phyloP scores from a whole-genome alignment of 2,329 filamentous ascomycete species.

The Apiospora malaysiana region DNA sequence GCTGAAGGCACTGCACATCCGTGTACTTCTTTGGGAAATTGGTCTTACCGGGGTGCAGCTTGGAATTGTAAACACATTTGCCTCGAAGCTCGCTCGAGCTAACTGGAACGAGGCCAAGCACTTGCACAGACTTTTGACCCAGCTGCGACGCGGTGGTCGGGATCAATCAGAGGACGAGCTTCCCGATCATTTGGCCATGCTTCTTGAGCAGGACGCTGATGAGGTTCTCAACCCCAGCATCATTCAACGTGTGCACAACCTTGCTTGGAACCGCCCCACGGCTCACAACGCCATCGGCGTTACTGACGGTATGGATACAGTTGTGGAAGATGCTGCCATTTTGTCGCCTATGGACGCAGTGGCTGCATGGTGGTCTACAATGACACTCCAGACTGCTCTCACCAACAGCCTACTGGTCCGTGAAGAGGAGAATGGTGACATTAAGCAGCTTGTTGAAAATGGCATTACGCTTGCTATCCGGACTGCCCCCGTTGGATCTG shows the following conservation, averaged over 20 bases:
- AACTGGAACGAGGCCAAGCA: slow-evolving; percentile 84
- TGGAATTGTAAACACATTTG: slow-evolving; percentile 70
- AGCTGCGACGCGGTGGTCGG: slow-evolving; percentile 46
- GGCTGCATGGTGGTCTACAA: slow-evolving; percentile 87
- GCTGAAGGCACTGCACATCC: slow-evolving; percentile 90
- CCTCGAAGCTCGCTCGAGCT: slow-evolving; percentile 73
- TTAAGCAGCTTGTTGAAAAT: slow-evolving; percentile 43
- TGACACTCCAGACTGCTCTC: slow-evolving; percentile 73
- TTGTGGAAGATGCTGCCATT: slow-evolving; percentile 85
- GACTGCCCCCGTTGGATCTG: slow-evolving; percentile 79
- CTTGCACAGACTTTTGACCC: slow-evolving; percentile 58
- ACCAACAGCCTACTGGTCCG: slow-evolving; percentile 64
- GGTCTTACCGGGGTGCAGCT: slow-evolving; percentile 70
- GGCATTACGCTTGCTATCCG: slow-evolving; percentile 72
- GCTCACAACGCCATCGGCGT: slow-evolving; percentile 66
- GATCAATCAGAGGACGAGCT: slow-evolving; percentile 68
- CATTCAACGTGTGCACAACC: slow-evolving; percentile 84
- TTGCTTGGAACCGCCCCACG: slow-evolving; percentile 85
- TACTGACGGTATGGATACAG: slow-evolving; percentile 78
- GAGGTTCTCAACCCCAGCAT: slow-evolving; percentile 80
- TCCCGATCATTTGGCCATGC: slow-evolving; percentile 75
- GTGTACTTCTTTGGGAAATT: slow-evolving; percentile 83
- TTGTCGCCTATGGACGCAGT: slow-evolving; percentile 88
- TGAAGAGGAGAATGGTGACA: slow-evolving; percentile 51
- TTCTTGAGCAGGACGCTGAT: slow-evolving; percentile 82